A percentile compares a stretch with the other conserved stretches of the same genome.
Evolutionary conservation across 805 yeast species (phyloP).

Genomic region (Wickerhamiella allomyrinae): DNA sequence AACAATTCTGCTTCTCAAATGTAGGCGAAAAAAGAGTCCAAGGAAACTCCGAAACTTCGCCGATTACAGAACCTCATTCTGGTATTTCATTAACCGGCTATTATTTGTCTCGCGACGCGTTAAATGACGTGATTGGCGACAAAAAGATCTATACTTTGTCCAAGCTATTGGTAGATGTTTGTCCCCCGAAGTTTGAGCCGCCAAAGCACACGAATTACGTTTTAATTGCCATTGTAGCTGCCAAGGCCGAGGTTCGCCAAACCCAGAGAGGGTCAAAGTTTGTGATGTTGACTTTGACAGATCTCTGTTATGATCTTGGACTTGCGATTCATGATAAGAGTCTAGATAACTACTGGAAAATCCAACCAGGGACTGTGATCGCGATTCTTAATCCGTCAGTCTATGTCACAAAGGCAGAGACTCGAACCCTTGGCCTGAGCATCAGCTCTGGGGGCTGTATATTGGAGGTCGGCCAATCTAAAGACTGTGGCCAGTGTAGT

Average conservation of each 20-base stretch:
- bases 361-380: slow-evolving; percentile 59
- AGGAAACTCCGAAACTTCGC: too few relatives aligned
- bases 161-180: slow-evolving; percentile 47
- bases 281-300: slow-evolving; percentile 49
- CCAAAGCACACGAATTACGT: slow-evolving; percentile 61
- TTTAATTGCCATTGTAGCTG: slow-evolving; percentile 53
- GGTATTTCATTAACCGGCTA: too few relatives aligned
- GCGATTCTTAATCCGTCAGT: slow-evolving; percentile 64
- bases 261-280: slow-evolving; percentile 33
- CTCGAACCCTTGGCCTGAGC: slow-evolving; percentile 36
- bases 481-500: slow-evolving; percentile 56
- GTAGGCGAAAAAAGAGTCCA: too few relatives aligned
- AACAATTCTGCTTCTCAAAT: background rate
- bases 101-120: too few relatives aligned
- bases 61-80: too few relatives aligned
- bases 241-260: slow-evolving; percentile 39
- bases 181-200: slow-evolving; percentile 52
- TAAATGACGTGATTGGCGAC: slow-evolving; percentile 31
- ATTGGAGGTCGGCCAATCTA: slow-evolving; percentile 59
- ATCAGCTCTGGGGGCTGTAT: slow-evolving; percentile 40
- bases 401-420: slow-evolving; percentile 17
- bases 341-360: slow-evolving; percentile 56
- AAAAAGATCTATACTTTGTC: slow-evolving; percentile 44
- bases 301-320: slow-evolving; percentile 46
- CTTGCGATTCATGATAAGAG: slow-evolving; percentile 54